Percentiles rank a stretch among this genome's conserved stretches.
These are phyloP conservation scores for Dendrobium huoshanense DNA, from an alignment of 106 monocot genomes.

Conservation along the genomic window DNA sequence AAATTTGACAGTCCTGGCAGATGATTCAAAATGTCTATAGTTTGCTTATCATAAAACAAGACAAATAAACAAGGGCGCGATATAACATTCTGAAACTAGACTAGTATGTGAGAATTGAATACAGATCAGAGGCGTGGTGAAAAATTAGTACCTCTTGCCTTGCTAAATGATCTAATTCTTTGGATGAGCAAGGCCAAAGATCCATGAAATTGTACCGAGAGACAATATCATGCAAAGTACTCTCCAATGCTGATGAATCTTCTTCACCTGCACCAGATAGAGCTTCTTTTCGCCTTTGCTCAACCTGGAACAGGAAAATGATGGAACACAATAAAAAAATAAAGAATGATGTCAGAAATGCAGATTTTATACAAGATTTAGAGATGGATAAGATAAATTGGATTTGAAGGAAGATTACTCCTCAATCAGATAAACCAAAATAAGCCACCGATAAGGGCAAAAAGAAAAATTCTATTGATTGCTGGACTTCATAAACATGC, in stretches of 20 bases:
- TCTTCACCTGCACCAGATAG: conserved; percentile 61
- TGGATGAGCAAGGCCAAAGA: conserved; percentile 94
- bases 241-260: conserved; percentile 36
- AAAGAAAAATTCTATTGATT: neutral
- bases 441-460: neutral
- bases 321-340: neutral
- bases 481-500: neutral
- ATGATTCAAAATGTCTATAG: neutral
- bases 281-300: conserved; percentile 85
- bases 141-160: conserved; percentile 66
- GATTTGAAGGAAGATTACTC: neutral
- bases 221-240: conserved; percentile 69
- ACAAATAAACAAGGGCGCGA: neutral
- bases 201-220: conserved; percentile 89
- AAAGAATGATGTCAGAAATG: neutral
- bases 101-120: neutral
- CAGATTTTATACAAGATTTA: neutral
- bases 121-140: neutral
- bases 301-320: conserved; percentile 46
- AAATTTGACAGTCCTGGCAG: no score
- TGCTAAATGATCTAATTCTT: conserved; percentile 83
- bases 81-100: neutral
- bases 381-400: neutral
- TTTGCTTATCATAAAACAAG: neutral
- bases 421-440: neutral